These are phyloP conservation scores for Draba incana DNA, from an alignment of 345 rosid species.

Conservation along the genomic window DNA sequence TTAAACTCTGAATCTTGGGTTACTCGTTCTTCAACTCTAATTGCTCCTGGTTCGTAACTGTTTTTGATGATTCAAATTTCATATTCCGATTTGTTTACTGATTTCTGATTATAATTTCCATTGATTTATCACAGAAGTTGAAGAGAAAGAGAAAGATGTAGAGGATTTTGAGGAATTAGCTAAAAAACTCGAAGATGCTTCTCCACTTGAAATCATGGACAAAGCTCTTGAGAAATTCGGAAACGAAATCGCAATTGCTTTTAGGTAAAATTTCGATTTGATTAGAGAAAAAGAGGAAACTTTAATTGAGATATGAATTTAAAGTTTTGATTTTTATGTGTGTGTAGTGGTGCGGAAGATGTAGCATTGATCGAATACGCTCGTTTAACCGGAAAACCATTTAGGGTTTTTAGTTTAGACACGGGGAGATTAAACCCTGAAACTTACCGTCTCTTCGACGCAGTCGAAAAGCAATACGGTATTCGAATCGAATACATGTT, in stretches of 20 bases:
- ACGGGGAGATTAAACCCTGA: slow-evolving; percentile 93
- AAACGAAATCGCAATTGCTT: slow-evolving; percentile 84
- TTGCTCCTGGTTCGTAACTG: slow-evolving; percentile 60
- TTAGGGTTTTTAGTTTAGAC: slow-evolving; percentile 90
- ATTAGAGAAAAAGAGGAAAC: background rate
- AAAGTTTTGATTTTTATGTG: background rate
- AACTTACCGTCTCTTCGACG: slow-evolving; percentile 70
- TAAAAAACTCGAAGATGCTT: slow-evolving; percentile 61
- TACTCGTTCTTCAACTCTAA: slow-evolving; percentile 55
- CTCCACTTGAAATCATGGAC: slow-evolving; percentile 92
- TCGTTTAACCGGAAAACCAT: slow-evolving; percentile 73
- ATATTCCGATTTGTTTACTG: background rate
- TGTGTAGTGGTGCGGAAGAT: slow-evolving; percentile 94
- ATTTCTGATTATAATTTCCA: background rate
- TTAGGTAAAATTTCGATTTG: slow-evolving; percentile 57
- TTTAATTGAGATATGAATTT: background rate
- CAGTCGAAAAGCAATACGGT: slow-evolving; percentile 77
- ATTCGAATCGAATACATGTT: slow-evolving; percentile 90
- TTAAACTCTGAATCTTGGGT: slow-evolving; percentile 56
- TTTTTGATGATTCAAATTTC: background rate
- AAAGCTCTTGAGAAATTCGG: slow-evolving; percentile 87
- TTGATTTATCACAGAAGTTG: slow-evolving; percentile 52
- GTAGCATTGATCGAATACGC: slow-evolving; percentile 96
- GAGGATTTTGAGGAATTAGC: slow-evolving; percentile 69
- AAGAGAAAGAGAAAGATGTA: slow-evolving; percentile 52